Conservation (phyloP, 78 protist genomes). For the Bigelowiella natans region DNA sequence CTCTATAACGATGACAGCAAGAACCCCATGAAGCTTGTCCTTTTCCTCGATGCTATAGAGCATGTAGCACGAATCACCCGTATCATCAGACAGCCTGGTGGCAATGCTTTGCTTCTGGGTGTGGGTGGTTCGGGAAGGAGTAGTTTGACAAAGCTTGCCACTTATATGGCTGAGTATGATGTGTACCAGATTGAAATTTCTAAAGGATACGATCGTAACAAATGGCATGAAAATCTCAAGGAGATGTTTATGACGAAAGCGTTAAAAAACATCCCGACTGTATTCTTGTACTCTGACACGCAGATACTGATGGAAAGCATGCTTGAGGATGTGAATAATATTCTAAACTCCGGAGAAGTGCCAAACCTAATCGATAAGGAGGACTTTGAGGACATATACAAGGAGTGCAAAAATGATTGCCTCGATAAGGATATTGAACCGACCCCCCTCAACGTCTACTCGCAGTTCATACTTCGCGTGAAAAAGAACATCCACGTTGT, state of each 20-base stretch:
- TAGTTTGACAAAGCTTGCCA: constrained; percentile 71
- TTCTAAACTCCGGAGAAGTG: constrained; percentile 76
- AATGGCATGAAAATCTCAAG: constrained; percentile 64
- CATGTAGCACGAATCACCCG: constrained; percentile 44
- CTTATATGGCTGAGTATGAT: constrained; percentile 19
- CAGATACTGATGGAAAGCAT: constrained; percentile 65
- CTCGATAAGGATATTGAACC: constrained; percentile 25
- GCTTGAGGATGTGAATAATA: constrained; percentile 74
- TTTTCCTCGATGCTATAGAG: constrained; percentile 46
- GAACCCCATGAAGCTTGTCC: constrained; percentile 41
- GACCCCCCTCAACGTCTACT: constrained; percentile 38
- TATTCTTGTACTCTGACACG: constrained; percentile 75
- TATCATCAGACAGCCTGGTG: constrained; percentile 48
- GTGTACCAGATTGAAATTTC: constrained; percentile 19
- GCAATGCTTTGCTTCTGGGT: constrained; percentile 83
- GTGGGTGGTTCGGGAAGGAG: constrained; percentile 85
- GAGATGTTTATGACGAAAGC: constrained; percentile 43
- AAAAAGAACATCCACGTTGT: constrained; percentile 55
- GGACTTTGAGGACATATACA: constrained; percentile 51
- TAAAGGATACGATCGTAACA: constrained; percentile 45
- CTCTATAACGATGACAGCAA: constrained; percentile 20
- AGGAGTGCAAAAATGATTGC: constrained; percentile 33
- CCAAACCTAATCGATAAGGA: constrained; percentile 61
- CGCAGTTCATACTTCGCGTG: constrained; percentile 47
- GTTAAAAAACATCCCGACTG: constrained; percentile 43